A percentile compares a stretch with the other conserved stretches of the same genome.
Conservation (phyloP, 768 basidiomycete species). For the Piloderma croceum region DNA sequence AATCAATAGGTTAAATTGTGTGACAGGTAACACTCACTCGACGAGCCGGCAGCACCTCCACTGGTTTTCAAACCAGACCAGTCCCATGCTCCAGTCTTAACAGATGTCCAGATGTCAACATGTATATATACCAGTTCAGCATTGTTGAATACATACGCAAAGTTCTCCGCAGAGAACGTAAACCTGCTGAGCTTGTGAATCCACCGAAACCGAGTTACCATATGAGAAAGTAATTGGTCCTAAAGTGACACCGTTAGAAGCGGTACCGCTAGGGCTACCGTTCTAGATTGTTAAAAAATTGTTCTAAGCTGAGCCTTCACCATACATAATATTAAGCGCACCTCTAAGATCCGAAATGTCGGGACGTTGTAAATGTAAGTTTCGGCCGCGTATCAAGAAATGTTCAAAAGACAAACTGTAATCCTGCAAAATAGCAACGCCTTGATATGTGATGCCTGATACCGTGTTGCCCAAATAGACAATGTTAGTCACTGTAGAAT, state of each 20-base stretch:
- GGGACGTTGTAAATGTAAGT: not conserved
- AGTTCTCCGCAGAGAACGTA: slow-evolving; percentile 16
- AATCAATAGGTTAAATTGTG: too few species aligned
- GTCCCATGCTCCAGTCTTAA: not conserved
- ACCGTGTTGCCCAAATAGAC: slow-evolving; percentile 15
- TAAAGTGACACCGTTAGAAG: not conserved
- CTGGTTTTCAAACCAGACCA: not conserved
- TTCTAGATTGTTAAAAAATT: not conserved
- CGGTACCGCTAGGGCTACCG: slow-evolving; percentile 4
- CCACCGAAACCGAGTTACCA: slow-evolving; percentile 15
- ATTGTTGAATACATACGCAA: not conserved
- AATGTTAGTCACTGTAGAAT: slow-evolving; percentile 13
- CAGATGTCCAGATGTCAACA: not conserved
- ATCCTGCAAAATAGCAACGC: slow-evolving; percentile 17
- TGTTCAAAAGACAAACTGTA: slow-evolving; percentile 11
- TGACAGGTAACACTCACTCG: too few species aligned
- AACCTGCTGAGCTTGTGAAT: slow-evolving; percentile 13
- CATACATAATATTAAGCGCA: not conserved
- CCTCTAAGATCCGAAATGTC: too few species aligned
- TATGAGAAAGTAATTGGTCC: slow-evolving; percentile 13
- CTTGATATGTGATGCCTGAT: slow-evolving; percentile 14
- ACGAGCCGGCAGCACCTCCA: not conserved
- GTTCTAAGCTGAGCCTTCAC: too few species aligned
- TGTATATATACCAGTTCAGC: not conserved
- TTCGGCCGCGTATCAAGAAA: not conserved